phyloP scores from a whole-genome alignment of 2,329 filamentous ascomycete species.

The Beauveria asiatica region DNA sequence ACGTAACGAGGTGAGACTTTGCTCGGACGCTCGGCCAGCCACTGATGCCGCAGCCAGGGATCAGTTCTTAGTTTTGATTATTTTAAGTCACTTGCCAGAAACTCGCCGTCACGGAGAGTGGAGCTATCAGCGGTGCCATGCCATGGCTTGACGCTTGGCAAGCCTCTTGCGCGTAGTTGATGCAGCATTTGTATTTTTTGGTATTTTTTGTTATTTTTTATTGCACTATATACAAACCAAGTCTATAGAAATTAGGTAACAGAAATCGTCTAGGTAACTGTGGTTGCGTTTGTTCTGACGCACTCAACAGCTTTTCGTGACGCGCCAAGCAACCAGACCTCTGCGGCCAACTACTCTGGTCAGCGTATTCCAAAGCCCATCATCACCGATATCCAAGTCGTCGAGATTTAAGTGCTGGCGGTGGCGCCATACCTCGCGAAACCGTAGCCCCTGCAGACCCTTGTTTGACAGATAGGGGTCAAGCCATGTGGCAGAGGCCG shows the following conservation, averaged over 20 bases:
- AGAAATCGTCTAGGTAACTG: not conserved
- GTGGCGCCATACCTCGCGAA: slow-evolving; percentile 64
- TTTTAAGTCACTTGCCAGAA: not conserved
- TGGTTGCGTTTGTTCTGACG: not conserved
- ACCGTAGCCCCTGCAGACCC: slow-evolving; percentile 49
- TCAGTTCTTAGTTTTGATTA: no score
- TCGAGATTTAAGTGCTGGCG: slow-evolving; percentile 65
- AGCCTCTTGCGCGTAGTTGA: not conserved
- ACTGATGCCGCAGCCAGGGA: no score
- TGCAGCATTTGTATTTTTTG: not conserved
- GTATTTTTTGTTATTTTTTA: not conserved
- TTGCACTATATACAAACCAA: slow-evolving; percentile 1
- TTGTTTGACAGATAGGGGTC: slow-evolving; percentile 55
- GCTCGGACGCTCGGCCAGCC: not conserved
- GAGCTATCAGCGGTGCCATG: not conserved
- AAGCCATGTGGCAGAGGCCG: slow-evolving; percentile 61
- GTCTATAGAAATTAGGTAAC: slow-evolving; percentile 4
- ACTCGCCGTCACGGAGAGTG: not conserved
- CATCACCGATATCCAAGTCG: slow-evolving; percentile 70
- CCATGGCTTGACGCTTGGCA: not conserved
- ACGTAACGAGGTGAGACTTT: slow-evolving; percentile 8
- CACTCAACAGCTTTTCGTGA: slow-evolving; percentile 50
- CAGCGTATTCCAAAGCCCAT: slow-evolving; percentile 66
- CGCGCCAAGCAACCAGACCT: slow-evolving; percentile 54
- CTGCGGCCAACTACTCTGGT: slow-evolving; percentile 56